These are phyloP conservation scores for Metarhizium album DNA, from an alignment of 2,329 filamentous ascomycete species.

Conservation along the genomic window DNA sequence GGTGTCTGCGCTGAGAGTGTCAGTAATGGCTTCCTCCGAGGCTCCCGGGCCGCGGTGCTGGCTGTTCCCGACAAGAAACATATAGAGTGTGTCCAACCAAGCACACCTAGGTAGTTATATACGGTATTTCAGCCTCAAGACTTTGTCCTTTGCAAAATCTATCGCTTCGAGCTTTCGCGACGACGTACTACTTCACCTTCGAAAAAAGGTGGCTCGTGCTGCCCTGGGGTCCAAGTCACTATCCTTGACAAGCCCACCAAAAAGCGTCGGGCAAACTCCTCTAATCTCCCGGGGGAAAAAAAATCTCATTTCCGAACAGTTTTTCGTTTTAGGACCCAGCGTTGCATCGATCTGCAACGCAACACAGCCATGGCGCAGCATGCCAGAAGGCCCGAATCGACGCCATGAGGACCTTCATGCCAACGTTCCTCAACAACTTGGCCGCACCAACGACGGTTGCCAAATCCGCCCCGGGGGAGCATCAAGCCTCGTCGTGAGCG, in stretches of 20 bases:
- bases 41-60: too few relatives aligned
- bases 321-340: background rate
- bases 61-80: too few relatives aligned
- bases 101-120: too few relatives aligned
- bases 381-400: background rate
- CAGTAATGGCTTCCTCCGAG: too few relatives aligned
- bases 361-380: slow-evolving; percentile 1
- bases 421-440: background rate
- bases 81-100: too few relatives aligned
- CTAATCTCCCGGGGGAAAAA: background rate
- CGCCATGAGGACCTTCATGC: background rate
- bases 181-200: too few relatives aligned
- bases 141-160: too few relatives aligned
- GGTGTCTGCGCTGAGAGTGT: too few relatives aligned
- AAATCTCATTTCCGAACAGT: background rate
- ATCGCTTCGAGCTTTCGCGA: too few relatives aligned
- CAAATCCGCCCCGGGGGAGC: background rate
- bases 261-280: background rate
- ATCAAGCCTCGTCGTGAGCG: background rate
- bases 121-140: too few relatives aligned
- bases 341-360: background rate
- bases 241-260: background rate
- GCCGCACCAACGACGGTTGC: background rate
- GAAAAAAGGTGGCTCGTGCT: background rate
- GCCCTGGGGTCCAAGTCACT: background rate